Evolutionary conservation across 73 alveolate species (phyloP).

Genomic region (Stentor roeselii): DNA sequence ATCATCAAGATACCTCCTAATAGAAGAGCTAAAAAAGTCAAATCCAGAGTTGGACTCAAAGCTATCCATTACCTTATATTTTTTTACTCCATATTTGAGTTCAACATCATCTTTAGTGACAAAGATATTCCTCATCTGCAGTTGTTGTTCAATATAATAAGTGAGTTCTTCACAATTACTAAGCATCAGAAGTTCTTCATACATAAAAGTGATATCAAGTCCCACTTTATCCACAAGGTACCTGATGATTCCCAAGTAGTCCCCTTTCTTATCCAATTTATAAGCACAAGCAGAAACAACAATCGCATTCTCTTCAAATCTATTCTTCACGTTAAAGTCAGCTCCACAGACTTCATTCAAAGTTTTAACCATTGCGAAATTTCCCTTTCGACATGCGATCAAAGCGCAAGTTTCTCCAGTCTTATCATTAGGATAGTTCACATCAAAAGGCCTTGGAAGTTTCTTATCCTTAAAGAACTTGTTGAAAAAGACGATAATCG

Average conservation of each 20-base stretch:
- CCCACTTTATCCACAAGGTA: slow-evolving; percentile 17
- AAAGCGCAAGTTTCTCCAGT: slow-evolving; percentile 22
- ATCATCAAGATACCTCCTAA: background rate
- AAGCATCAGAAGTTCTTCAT: background rate
- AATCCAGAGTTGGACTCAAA: background rate
- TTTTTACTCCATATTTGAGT: background rate
- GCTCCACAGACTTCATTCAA: background rate
- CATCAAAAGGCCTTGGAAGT: background rate
- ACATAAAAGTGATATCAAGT: background rate
- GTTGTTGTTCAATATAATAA: slow-evolving; percentile 6
- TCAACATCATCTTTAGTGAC: background rate
- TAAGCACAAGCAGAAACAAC: background rate
- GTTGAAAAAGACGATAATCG: background rate
- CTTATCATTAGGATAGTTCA: slow-evolving; percentile 5
- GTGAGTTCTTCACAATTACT: background rate
- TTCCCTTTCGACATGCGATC: slow-evolving; percentile 18
- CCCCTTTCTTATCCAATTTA: background rate
- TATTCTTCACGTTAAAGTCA: background rate
- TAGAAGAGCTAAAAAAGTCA: background rate
- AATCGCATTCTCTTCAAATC: background rate
- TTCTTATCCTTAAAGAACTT: background rate
- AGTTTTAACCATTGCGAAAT: background rate
- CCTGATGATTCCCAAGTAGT: background rate
- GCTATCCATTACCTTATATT: background rate
- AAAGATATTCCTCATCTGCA: background rate